These are phyloP conservation scores for Curvularia sp. DNA, from an alignment of 2,329 filamentous ascomycete species.

Conservation along the genomic window DNA sequence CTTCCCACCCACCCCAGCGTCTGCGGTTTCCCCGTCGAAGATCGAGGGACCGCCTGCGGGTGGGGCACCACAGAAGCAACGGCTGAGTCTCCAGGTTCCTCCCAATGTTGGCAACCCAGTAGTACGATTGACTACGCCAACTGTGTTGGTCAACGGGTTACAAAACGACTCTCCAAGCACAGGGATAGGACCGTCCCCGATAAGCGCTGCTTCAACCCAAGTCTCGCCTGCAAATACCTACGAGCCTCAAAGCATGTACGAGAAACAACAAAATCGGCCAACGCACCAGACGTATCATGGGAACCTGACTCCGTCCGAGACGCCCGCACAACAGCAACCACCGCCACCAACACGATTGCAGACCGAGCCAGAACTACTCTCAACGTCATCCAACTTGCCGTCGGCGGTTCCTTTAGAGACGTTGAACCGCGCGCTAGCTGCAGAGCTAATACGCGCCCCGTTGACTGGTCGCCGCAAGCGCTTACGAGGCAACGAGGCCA, in stretches of 20 bases:
- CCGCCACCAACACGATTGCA: constrained; percentile 22
- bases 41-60: constrained; percentile 32
- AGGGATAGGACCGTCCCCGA: constrained; percentile 33
- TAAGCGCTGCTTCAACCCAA: constrained; percentile 30
- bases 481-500: constrained; percentile 56
- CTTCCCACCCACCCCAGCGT: constrained; percentile 51
- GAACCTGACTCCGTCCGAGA: constrained; percentile 41
- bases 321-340: constrained; percentile 33
- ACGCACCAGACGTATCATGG: constrained; percentile 35
- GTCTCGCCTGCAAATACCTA: constrained; percentile 30
- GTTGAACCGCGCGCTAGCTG: constrained; percentile 56
- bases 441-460: constrained; percentile 57
- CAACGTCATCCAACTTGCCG: constrained; percentile 18
- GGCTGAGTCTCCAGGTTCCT: constrained; percentile 69
- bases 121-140: constrained; percentile 67
- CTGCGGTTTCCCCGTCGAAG: constrained; percentile 43
- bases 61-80: constrained; percentile 51
- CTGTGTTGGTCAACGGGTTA: constrained; percentile 62
- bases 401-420: constrained; percentile 48
- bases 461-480: constrained; percentile 53
- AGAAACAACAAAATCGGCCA: constrained; percentile 29
- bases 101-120: constrained; percentile 65
- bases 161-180: constrained; percentile 39
- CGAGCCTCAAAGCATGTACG: constrained; percentile 22
- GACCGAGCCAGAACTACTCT: constrained; percentile 13